Evolutionary conservation across 768 basidiomycete genomes (phyloP).

Genomic region (Lactarius evosmus): DNA sequence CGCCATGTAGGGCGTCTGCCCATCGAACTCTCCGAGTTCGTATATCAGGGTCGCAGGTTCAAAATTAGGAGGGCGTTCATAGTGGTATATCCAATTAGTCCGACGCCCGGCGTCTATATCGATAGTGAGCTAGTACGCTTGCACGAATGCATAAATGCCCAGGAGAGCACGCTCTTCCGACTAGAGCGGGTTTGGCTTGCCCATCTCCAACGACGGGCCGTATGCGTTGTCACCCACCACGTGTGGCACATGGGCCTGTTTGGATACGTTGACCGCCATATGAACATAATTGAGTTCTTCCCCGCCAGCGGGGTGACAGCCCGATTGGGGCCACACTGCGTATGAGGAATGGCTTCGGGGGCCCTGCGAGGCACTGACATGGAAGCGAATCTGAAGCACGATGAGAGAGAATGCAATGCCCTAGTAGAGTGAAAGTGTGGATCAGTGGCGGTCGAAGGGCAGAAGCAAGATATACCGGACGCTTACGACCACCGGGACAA

Average conservation of each 20-base stretch:
- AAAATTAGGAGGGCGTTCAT: too few species aligned
- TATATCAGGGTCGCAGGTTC: too few species aligned
- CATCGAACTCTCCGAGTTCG: too few species aligned
- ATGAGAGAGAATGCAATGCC: slow-evolving; percentile 16
- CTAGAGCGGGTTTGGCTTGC: neutral
- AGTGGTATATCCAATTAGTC: too few species aligned
- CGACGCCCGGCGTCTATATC: neutral
- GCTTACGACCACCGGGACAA: slow-evolving; percentile 10
- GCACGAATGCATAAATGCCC: neutral
- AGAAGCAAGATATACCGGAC: neutral
- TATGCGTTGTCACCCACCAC: too few species aligned
- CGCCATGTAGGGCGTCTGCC: too few species aligned
- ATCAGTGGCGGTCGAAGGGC: neutral
- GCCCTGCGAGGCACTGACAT: neutral
- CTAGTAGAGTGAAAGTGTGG: neutral
- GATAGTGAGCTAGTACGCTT: neutral
- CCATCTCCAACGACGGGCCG: neutral
- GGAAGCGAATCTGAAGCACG: slow-evolving; percentile 18
- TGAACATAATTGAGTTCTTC: slow-evolving; percentile 4
- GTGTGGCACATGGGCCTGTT: too few species aligned
- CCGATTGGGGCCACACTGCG: neutral
- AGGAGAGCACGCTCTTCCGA: neutral
- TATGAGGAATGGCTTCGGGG: neutral
- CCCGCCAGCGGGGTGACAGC: neutral
- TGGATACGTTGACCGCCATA: neutral